A percentile compares a stretch with the other conserved stretches of the same genome.
Conservation (phyloP, 2,329 filamentous ascomycete genomes). For the Arthrobotrys sphaeroides region DNA sequence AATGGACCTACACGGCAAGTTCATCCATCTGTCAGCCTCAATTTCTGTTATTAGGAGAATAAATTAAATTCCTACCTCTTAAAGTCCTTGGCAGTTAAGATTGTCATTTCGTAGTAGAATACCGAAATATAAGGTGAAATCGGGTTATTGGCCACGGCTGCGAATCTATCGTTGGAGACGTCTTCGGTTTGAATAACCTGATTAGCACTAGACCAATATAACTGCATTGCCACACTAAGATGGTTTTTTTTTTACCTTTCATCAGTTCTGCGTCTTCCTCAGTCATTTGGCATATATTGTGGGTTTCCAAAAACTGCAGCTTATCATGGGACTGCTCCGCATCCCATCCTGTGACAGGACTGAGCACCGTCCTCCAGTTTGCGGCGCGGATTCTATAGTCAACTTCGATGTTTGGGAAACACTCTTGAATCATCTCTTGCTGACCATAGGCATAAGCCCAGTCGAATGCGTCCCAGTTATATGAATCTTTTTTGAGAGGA, state of each 20-base stretch:
- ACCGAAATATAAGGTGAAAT: not conserved
- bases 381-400: not conserved
- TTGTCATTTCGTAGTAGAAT: slow-evolving; percentile 31
- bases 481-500: slow-evolving; percentile 13
- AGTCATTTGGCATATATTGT: not conserved
- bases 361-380: not conserved
- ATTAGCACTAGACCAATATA: too few species aligned
- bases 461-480: slow-evolving; percentile 40
- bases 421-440: not conserved
- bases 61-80: not conserved
- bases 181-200: too few species aligned
- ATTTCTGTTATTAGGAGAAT: not conserved
- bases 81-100: not conserved
- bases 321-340: not conserved
- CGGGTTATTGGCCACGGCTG: not conserved
- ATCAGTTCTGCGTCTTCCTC: not conserved
- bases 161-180: not conserved
- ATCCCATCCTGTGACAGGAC: slow-evolving; percentile 7
- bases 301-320: not conserved
- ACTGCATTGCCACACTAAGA: too few species aligned
- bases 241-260: too few species aligned
- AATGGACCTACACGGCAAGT: not conserved
- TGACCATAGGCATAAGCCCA: slow-evolving; percentile 18
- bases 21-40: not conserved
- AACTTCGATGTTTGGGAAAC: slow-evolving; percentile 7